Conservation (phyloP, 768 basidiomycete genomes). For the Trametes elegans region DNA sequence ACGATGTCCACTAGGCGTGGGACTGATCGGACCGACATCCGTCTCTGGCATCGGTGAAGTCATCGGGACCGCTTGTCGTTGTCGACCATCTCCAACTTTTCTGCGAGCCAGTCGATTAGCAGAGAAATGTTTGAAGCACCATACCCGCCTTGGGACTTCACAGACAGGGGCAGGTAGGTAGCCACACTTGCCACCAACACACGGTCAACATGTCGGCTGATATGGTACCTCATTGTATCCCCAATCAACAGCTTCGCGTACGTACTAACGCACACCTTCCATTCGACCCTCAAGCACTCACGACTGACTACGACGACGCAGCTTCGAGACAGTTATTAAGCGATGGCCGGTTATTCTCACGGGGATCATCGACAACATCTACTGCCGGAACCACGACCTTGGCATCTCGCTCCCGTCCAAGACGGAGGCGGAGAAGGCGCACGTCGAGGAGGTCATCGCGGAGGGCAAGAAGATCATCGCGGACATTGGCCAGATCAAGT, state of each 20-base stretch:
- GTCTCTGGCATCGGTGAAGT: neutral
- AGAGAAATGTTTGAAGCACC: constrained; percentile 50
- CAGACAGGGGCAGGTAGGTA: constrained; percentile 59
- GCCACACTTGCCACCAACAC: neutral
- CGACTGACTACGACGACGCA: constrained; percentile 30
- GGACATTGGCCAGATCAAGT: constrained; percentile 74
- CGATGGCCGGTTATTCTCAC: constrained; percentile 88
- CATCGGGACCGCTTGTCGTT: neutral
- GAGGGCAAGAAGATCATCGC: constrained; percentile 82
- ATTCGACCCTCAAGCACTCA: too few relatives aligned
- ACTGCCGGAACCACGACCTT: constrained; percentile 64
- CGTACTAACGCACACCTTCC: too few relatives aligned
- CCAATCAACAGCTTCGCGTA: constrained; percentile 81
- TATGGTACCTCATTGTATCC: too few relatives aligned
- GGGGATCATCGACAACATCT: constrained; percentile 70
- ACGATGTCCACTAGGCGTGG: too few relatives aligned
- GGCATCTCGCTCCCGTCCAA: constrained; percentile 34
- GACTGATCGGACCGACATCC: neutral
- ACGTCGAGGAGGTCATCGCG: constrained; percentile 44
- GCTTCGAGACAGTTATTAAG: constrained; percentile 76
- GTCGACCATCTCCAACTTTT: neutral
- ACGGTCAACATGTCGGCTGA: neutral
- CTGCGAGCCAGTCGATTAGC: neutral
- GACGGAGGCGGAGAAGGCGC: constrained; percentile 23
- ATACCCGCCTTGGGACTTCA: constrained; percentile 72